Percentiles rank a stretch among this genome's conserved stretches.
These are phyloP conservation scores for Kuraishia borneana DNA, from an alignment of 805 yeast genomes.

Conservation along the genomic window DNA sequence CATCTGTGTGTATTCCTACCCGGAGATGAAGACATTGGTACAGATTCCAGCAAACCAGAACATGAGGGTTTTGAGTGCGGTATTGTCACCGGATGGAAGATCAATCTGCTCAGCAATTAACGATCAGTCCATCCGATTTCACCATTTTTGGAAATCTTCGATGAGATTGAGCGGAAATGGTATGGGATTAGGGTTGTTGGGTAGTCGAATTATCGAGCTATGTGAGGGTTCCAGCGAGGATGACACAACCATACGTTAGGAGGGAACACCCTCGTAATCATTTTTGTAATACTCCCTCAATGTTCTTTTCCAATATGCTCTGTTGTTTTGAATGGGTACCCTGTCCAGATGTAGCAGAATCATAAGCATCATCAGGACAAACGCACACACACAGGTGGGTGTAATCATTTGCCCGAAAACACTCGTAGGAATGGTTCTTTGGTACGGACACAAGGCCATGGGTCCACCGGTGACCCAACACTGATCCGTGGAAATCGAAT, in stretches of 20 bases:
- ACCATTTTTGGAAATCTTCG: constrained; percentile 51
- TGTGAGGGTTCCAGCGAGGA: constrained; percentile 37
- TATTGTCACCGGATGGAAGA: constrained; percentile 49
- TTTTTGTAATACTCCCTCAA: constrained; percentile 43
- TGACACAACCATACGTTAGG: constrained; percentile 24
- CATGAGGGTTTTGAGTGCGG: constrained; percentile 56
- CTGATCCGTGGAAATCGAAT: constrained; percentile 57
- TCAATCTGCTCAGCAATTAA: constrained; percentile 65
- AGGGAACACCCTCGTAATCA: constrained; percentile 84
- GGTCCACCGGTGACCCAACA: constrained; percentile 89
- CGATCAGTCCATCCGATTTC: constrained; percentile 70
- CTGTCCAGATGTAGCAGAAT: constrained; percentile 42
- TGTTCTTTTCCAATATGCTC: constrained; percentile 52
- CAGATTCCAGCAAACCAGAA: constrained; percentile 40
- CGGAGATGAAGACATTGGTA: constrained; percentile 36
- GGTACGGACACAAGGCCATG: constrained; percentile 69
- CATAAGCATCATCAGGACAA: constrained; percentile 38
- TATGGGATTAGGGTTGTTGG: constrained; percentile 35
- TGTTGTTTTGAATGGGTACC: constrained; percentile 62
- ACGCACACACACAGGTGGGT: constrained; percentile 53
- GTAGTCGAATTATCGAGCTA: constrained; percentile 47
- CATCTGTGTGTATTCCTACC: constrained; percentile 58
- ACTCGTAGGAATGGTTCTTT: constrained; percentile 36
- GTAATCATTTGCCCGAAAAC: constrained; percentile 54
- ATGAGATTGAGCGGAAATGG: constrained; percentile 23